Evolutionary conservation across 805 yeast species (phyloP), one percentile per base, ranked within the genome.

Genomic region (Candida vartiovaarae): DNA sequence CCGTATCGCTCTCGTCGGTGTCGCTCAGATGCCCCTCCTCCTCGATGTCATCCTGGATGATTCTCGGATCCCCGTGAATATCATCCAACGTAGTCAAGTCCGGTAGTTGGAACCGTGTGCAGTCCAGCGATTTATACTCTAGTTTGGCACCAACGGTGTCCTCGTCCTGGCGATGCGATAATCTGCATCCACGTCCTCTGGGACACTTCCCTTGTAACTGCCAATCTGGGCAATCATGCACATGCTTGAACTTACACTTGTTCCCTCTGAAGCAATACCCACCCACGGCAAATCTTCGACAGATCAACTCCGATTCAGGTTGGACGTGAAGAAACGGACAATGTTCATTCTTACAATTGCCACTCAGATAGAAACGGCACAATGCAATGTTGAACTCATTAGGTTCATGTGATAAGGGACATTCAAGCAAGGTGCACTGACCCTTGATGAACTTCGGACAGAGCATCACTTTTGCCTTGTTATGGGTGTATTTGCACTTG

Each of bases 201-300:
- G 77, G 68, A 59, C 95, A 85, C 30, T 51, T 54, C 9, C 82
- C 83, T n/a, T 66, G 66, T 47, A 76, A 79, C 49, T 76, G 81
- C 51, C 71, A 75, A 54, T 84, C 91, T 0, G 95, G 91, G 62
- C 95, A 85, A 45, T 76, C 75, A 51, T 67, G 72, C 11, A 64
- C 61, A 56, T 85, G 95, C 32, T 72, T 60, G 38, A 74, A 71
- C 5, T 72, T 68, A 56, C 95, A 85, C 29, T 54, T 49, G 26
- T 62, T 55, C 0, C 93, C 95, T 25, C 75, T 60, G 29, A 66
- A 73, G 60, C 95, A 86, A 64, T 75, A 83, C 1, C 90, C 89
- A 15, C 76, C 75, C 31, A 80, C 53, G 4, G 90, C 74, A 65
- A 85, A 86, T 28, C 74, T 78, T 24, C 86, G 67, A 55, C 95